Base-by-base conservation (phyloP, 352 stramenopile species). In the Elongisporangium senticosum region DNA sequence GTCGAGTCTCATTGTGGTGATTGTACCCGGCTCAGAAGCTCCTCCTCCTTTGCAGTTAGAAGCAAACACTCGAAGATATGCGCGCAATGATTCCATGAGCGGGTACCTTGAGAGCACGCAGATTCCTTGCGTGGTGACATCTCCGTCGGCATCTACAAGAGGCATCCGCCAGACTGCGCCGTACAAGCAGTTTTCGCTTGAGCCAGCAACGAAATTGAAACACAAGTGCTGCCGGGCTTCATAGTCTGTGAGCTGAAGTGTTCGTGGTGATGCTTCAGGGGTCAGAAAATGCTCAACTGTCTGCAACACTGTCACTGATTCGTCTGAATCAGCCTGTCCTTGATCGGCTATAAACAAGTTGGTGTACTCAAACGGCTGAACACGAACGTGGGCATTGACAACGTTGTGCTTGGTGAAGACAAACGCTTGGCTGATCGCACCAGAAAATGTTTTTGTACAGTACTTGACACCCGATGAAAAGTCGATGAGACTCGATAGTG, bases 121-220 rank as follows among this genome's bases (percentile, higher is more conserved):
- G 11, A 90, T 33, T 0, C 79, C 79, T 51, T 77, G 61, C 0
- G 58, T 51, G 0, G 47, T 56, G 10, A 49, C 17, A 10, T 22
- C 23, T 2, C 40, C 22, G 14, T 53, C 22, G 8, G 21, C 21
- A 7, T 52, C 15, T 1, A 40, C 51, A 43, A 68, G 28, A 23
- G 69, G 59, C 0, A 61, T 26, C 26, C 77, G 67, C 68, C 81
- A 74, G 7, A 71, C 65, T 7, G 75, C 74, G 0, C 76, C 79
- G 39, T 86, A 83, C 1, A 83, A 49, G 4, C 58, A 33, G 19
- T 69, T 68, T 0, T 72, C 62, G 0, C 64, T 69, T 24, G 58
- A 72, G 6, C 77, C 76, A 55, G 69, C 68, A n/a, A 69, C 64
- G 47, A 89, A 89, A 53, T 84, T 85, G 53, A 83, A 89, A 19